Conservation (phyloP, 2,329 filamentous ascomycete genomes). For the Pseudocercospora eumusae region DNA sequence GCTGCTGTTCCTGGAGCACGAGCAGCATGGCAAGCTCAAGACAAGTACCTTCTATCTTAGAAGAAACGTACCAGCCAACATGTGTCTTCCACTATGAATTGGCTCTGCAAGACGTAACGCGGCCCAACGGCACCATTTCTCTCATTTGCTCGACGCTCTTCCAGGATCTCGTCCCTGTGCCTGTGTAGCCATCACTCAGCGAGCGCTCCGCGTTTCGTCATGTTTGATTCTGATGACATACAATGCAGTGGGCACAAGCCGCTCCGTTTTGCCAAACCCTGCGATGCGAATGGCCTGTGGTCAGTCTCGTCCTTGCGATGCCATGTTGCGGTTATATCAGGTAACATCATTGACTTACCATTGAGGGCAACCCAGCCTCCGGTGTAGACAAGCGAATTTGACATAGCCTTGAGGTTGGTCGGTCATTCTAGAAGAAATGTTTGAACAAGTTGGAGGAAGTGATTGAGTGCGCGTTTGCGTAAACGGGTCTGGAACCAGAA, state of each 20-base stretch:
- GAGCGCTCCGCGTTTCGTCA: not conserved
- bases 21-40: too few species aligned
- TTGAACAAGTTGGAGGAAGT: not conserved
- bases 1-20: too few species aligned
- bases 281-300: not conserved
- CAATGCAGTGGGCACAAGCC: slow-evolving; percentile 30
- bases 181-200: slow-evolving; percentile 10
- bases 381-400: slow-evolving; percentile 25
- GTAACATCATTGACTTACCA: not conserved
- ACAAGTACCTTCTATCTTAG: too few species aligned
- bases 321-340: not conserved
- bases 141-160: not conserved
- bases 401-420: slow-evolving; percentile 20
- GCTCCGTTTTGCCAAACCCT: slow-evolving; percentile 30
- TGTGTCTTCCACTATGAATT: too few species aligned
- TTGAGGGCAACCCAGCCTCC: slow-evolving; percentile 17
- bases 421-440: not conserved
- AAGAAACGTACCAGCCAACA: too few species aligned
- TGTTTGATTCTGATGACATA: slow-evolving; percentile 13
- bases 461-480: not conserved
- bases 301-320: not conserved
- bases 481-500: not conserved
- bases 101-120: slow-evolving; percentile 21
- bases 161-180: slow-evolving; percentile 21
- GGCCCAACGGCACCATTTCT: not conserved